Base-by-base conservation (phyloP, 768 basidiomycete genomes). In the Nidularia sp. region DNA sequence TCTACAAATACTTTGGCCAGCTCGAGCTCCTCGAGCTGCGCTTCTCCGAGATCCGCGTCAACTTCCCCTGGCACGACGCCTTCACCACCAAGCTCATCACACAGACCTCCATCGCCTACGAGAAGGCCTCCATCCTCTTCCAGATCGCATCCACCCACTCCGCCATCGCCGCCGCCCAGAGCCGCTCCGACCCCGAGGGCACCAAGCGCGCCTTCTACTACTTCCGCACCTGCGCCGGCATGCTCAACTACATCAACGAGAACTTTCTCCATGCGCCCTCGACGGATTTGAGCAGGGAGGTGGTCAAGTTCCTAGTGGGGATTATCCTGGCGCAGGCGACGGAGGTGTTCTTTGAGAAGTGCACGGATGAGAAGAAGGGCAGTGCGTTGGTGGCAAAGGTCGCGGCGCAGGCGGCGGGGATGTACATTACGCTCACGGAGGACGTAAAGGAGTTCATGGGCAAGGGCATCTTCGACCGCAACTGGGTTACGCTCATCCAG, bases 1-100 rank as follows among this genome's bases (percentile, higher is more conserved):
- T 99, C 43, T 98, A 96, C 86, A 98, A 97, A 72, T 99, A 99
- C 74, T 99, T 98, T 73, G 96, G 97, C 34, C 97, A 99, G 68
- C 85, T 99, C 43, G 97, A 99, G 63, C 83, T 98, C 4, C 84
- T 99, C 39, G 97, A 99, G 66, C 80, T 99, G 49, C 85, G 97
- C 35, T 99, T 99, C 73, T 84, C 96, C 6, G 96, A 98, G 67
- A 93, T 98, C 57, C 83, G 91, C 59, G 94, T 98, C 69, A 88
- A 90, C 57, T 99, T 98, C 63, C 87, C 93, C 0, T 99, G 97
- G 94, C 80, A 87, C 55, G 97, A 99, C 70, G 96, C 97, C 15
- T 98, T 98, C 73, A 98, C 93, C 53, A 79, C 78, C 72, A 98
- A 98, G 70, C 76, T 88, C 53, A 97, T 89, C 53, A 94, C 89